Percentiles rank a stretch among this genome's conserved stretches.
Evolutionary conservation across 2,329 filamentous ascomycete species (phyloP).

Genomic region (Penicillium sp.): DNA sequence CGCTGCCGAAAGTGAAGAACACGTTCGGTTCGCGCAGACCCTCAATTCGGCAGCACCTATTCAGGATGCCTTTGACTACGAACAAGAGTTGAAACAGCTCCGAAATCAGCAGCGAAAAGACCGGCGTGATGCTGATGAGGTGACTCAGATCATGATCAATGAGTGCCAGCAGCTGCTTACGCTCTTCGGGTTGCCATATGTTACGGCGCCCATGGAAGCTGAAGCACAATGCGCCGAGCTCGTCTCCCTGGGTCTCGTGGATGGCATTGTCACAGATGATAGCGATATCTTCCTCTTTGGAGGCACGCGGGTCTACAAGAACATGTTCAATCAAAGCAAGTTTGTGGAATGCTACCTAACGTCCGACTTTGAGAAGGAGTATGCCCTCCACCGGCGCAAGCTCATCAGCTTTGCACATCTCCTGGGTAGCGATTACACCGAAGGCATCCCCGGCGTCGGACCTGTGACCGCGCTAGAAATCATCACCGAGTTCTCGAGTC

Average conservation of each 20-base stretch:
- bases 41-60: conserved; percentile 72
- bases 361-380: conserved; percentile 80
- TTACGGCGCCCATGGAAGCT: conserved; percentile 98
- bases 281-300: conserved; percentile 96
- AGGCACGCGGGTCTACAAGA: conserved; percentile 95
- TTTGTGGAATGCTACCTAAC: conserved; percentile 94
- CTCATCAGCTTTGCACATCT: conserved; percentile 89
- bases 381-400: conserved; percentile 79
- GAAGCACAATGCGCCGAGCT: conserved; percentile 96
- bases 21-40: conserved; percentile 85
- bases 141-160: conserved; percentile 90
- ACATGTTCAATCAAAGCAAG: conserved; percentile 99
- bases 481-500: conserved; percentile 75
- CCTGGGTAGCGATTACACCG: conserved; percentile 90
- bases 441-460: conserved; percentile 84
- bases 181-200: conserved; percentile 91
- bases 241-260: conserved; percentile 80
- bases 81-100: conserved; percentile 79
- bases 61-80: conserved; percentile 75
- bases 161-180: conserved; percentile 90
- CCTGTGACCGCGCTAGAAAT: conserved; percentile 95
- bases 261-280: conserved; percentile 97
- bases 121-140: conserved; percentile 86
- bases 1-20: conserved; percentile 86
- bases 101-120: conserved; percentile 96